Base-by-base conservation (phyloP, 1,284 basidiomycete species). In the Coriolopsis trogii region DNA sequence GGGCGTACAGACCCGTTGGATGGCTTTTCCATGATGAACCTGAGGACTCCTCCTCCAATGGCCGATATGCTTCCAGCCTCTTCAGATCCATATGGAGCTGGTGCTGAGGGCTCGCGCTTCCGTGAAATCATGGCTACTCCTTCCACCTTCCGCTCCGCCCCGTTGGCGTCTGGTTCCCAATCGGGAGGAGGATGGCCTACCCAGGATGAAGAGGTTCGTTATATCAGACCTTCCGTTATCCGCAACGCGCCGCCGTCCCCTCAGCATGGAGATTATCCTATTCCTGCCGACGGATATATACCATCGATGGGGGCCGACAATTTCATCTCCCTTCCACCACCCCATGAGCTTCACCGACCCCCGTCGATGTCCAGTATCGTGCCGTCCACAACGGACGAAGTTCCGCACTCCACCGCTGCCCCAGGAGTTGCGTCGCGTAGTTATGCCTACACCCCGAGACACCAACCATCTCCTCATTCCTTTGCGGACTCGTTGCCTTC, bases 71-170 rank as follows among this genome's bases (percentile, higher is more conserved):
- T 42, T 30, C 37, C 61, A 3, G 51, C 55, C 0, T 49, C 52
- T 16, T 25, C 46, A 10, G 50, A 42, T 10, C 23, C 36, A 2
- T 53, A 55, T 29, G 45, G 43, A 8, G 46, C 49, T 13, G 60
- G 59, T 25, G 53, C 58, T 4, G 58, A 66, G 46, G 64, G 62
- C 7, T 68, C 67, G 7, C 63, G 67, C 2, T 69, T 69, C 53
- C 55, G 50, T 4, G 67, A 69, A 34, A 59, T 63, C 18, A 65
- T 67, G 25, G 55, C 56, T 2, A 66, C 60, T 26, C 65, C 56
- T 7, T 58, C 61, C 4, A 63, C 61, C 2, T 48, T 63, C 18
- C 55, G 53, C 0, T 62, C 63, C 5, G 44, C 63, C 5, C 56
- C 59, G 18, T 34, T 48, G 1, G 25, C 41, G 15, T 36, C 49